These are phyloP conservation scores for Neonothopanus nambi DNA, from an alignment of 1,284 basidiomycete species.

Conservation along the genomic window DNA sequence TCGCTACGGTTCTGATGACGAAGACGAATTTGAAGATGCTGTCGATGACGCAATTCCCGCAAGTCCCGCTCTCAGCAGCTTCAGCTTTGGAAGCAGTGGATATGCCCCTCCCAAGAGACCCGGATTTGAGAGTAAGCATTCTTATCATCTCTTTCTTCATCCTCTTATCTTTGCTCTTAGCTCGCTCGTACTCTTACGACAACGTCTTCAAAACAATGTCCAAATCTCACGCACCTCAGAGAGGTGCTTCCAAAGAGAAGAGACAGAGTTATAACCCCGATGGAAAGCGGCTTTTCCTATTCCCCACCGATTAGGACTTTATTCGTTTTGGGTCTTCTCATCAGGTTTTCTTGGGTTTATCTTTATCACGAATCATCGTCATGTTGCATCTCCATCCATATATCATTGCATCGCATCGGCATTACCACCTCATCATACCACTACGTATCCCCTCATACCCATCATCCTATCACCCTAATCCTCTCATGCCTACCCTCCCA, in stretches of 20 bases:
- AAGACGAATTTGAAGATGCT: constrained; percentile 22
- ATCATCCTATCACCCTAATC: neutral
- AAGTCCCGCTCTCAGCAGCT: constrained; percentile 8
- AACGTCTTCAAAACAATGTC: constrained; percentile 36
- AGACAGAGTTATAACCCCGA: constrained; percentile 12
- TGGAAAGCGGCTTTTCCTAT: constrained; percentile 14
- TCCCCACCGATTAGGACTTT: constrained; percentile 15
- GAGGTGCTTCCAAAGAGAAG: neutral
- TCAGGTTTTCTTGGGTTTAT: neutral
- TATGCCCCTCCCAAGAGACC: constrained; percentile 20
- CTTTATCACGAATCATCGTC: neutral
- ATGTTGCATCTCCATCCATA: neutral
- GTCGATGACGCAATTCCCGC: constrained; percentile 22
- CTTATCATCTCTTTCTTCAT: constrained; percentile 3
- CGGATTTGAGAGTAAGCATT: constrained; percentile 39
- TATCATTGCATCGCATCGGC: neutral
- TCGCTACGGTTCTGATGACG: constrained; percentile 10
- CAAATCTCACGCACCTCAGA: too few species aligned
- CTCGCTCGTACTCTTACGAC: constrained; percentile 71
- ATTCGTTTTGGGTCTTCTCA: neutral
- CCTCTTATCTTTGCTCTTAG: constrained; percentile 31
- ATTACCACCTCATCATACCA: too few species aligned
- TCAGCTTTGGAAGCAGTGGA: neutral
- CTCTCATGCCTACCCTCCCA: neutral
- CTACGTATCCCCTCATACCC: too few species aligned